These are phyloP conservation scores for Sporothrix sp. DNA, from an alignment of 2,329 filamentous ascomycete genomes.

Conservation along the genomic window DNA sequence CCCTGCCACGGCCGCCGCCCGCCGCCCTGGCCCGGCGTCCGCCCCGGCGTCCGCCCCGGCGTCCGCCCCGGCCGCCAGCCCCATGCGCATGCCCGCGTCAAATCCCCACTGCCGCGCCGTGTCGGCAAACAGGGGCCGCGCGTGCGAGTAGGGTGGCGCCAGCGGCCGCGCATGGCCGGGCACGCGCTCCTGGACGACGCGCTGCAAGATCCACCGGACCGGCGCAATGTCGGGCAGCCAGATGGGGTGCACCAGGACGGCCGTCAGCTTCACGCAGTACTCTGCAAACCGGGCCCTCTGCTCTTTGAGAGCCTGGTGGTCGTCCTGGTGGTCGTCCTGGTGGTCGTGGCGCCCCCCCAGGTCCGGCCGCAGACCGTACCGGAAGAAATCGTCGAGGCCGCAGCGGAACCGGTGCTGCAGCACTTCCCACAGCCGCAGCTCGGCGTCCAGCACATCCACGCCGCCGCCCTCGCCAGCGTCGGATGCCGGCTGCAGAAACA, in stretches of 20 bases:
- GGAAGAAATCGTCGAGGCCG: slow-evolving; percentile 16
- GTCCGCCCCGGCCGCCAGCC: background rate
- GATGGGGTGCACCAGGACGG: slow-evolving; percentile 14
- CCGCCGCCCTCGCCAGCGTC: background rate
- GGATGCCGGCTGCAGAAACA: background rate
- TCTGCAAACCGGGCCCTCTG: background rate
- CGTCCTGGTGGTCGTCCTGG: no score
- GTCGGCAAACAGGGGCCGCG: slow-evolving; percentile 5
- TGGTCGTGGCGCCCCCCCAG: background rate
- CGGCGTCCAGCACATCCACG: background rate
- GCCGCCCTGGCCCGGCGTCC: background rate
- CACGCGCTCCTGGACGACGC: slow-evolving; percentile 14
- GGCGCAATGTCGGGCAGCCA: slow-evolving; percentile 11
- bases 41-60: background rate
- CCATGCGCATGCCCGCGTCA: background rate
- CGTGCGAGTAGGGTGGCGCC: slow-evolving; percentile 15
- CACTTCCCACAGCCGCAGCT: slow-evolving; percentile 15
- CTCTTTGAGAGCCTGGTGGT: no score
- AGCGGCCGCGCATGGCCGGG: slow-evolving; percentile 10
- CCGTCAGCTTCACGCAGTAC: slow-evolving; percentile 14
- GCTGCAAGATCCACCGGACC: slow-evolving; percentile 17
- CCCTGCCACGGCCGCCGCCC: no score
- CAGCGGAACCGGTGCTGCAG: slow-evolving; percentile 16
- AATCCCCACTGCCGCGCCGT: slow-evolving; percentile 12
- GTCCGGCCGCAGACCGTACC: slow-evolving; percentile 15